Evolutionary conservation across 768 basidiomycete genomes (phyloP).

Genomic region (Lentinula edodes): DNA sequence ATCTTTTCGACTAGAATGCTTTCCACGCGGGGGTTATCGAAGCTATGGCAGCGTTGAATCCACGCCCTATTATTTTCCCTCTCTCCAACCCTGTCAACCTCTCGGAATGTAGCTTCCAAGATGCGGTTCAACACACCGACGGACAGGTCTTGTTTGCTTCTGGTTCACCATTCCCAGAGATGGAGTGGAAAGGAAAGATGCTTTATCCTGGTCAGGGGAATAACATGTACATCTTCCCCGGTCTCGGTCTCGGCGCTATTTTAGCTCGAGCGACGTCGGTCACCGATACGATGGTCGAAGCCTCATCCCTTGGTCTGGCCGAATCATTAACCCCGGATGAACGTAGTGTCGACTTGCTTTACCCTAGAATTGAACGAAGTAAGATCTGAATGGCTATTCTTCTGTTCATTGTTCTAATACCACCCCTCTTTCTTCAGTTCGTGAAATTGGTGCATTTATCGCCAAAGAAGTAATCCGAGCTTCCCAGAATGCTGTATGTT

Average conservation of each 20-base stretch:
- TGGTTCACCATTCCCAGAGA: constrained; percentile 78
- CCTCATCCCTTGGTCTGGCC: constrained; percentile 76
- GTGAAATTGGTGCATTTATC: constrained; percentile 78
- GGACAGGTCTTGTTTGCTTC: constrained; percentile 83
- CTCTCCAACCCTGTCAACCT: constrained; percentile 69
- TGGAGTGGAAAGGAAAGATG: constrained; percentile 46
- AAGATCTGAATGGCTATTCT: constrained; percentile 10
- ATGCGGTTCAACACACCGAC: constrained; percentile 57
- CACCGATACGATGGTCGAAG: constrained; percentile 87
- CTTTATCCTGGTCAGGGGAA: constrained; percentile 88
- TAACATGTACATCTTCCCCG: constrained; percentile 88
- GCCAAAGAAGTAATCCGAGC: constrained; percentile 71
- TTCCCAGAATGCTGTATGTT: constrained; percentile 69
- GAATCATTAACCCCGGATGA: constrained; percentile 70
- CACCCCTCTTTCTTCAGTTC: constrained; percentile 33
- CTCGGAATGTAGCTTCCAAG: constrained; percentile 53
- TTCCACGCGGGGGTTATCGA: constrained; percentile 61
- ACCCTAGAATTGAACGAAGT: constrained; percentile 79
- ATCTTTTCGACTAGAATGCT: constrained; percentile 44
- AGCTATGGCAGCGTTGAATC: constrained; percentile 59
- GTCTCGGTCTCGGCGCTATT: constrained; percentile 77
- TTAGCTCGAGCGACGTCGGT: constrained; percentile 62
- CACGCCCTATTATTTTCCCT: constrained; percentile 74
- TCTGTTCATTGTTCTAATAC: neutral
- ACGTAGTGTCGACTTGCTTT: constrained; percentile 58